Percentiles rank a stretch among this genome's conserved stretches.
These are phyloP conservation scores for Lomentospora prolificans DNA, from an alignment of 2,329 filamentous ascomycete genomes.

Conservation along the genomic window DNA sequence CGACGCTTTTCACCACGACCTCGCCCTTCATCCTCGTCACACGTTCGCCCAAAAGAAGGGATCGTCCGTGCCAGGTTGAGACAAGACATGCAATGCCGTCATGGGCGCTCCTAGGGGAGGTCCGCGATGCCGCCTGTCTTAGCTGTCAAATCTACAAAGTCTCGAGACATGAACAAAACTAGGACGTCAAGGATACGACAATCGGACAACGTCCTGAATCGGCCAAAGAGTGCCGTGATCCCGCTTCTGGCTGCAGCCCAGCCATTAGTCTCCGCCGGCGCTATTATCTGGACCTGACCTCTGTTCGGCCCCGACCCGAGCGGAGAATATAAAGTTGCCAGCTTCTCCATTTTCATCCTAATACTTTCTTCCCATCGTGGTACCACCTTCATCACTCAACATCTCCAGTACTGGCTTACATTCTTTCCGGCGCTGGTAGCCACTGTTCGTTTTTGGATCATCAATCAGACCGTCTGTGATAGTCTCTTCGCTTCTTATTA, in stretches of 20 bases:
- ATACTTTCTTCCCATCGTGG: background rate
- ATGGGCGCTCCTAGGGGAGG: background rate
- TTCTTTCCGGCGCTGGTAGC: slow-evolving; percentile 6
- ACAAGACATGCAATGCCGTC: too few relatives aligned
- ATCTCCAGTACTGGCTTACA: background rate
- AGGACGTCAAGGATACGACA: background rate
- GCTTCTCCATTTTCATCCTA: background rate
- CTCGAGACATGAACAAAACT: background rate
- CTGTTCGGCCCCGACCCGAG: background rate
- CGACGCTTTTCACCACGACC: too few relatives aligned
- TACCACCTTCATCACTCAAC: background rate
- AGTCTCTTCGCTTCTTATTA: background rate
- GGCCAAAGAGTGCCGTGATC: background rate
- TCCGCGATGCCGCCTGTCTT: background rate
- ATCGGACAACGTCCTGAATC: too few relatives aligned
- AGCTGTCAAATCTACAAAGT: background rate
- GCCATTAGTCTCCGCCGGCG: too few relatives aligned
- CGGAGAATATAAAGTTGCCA: background rate
- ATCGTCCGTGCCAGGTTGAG: too few relatives aligned
- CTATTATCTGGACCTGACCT: too few relatives aligned
- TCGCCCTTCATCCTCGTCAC: too few relatives aligned
- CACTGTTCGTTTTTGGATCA: background rate
- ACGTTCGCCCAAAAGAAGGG: too few relatives aligned
- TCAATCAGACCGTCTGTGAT: background rate
- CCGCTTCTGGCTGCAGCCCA: too few relatives aligned